These are phyloP conservation scores for Colletotrichum gigasporum DNA, from an alignment of 2,329 filamentous ascomycete species.

Conservation along the genomic window DNA sequence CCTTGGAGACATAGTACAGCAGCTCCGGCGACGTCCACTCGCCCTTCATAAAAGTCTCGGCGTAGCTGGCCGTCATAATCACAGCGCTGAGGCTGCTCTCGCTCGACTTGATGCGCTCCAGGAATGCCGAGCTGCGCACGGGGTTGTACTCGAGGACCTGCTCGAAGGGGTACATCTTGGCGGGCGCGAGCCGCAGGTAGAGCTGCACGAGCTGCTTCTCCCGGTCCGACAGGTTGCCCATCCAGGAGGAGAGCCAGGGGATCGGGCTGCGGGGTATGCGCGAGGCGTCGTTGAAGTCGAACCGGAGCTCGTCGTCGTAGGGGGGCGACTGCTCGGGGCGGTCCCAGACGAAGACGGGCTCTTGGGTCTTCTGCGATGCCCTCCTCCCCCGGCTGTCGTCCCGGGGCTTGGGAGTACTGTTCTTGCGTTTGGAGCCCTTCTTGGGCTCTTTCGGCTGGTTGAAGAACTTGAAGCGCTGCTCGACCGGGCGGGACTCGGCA, in stretches of 20 bases:
- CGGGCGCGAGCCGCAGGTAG: constrained; percentile 39
- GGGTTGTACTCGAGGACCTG: constrained; percentile 43
- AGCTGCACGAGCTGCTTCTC: constrained; percentile 40
- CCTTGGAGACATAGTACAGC: constrained; percentile 37
- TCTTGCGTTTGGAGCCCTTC: neutral
- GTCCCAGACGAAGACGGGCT: neutral
- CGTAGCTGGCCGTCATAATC: constrained; percentile 41
- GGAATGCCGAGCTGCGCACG: constrained; percentile 36
- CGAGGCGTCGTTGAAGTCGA: neutral
- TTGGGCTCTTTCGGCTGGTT: constrained; percentile 30
- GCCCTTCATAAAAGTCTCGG: constrained; percentile 35
- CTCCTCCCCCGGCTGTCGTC: neutral
- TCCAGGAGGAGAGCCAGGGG: neutral
- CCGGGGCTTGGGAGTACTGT: neutral
- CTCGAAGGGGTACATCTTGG: constrained; percentile 44
- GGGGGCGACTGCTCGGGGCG: neutral
- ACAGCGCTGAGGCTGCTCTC: constrained; percentile 40
- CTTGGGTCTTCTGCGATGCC: neutral
- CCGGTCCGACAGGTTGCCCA: constrained; percentile 25
- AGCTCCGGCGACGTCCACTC: constrained; percentile 31
- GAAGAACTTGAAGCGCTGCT: constrained; percentile 40
- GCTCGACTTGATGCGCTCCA: constrained; percentile 38
- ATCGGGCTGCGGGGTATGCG: neutral
- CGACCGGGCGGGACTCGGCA: constrained; percentile 25
- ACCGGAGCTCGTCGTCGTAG: neutral